These are phyloP conservation scores for Neoboletus subvelutipes DNA, from an alignment of 768 basidiomycete species.

Conservation along the genomic window DNA sequence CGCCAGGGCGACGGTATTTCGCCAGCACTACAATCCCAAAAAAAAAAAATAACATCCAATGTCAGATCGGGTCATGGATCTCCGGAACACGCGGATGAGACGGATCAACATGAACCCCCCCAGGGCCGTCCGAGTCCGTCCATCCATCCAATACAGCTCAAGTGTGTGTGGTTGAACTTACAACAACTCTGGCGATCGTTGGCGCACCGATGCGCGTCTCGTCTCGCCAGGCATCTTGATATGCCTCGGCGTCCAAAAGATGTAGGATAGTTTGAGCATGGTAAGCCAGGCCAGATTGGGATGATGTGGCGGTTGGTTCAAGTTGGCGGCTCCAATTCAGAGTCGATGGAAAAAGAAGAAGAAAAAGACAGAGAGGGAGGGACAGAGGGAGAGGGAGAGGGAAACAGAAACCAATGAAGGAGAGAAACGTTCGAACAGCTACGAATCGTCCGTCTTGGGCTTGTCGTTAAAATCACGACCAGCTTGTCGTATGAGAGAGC, in stretches of 20 bases:
- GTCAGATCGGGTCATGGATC: slow-evolving; percentile 6
- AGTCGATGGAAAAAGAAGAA: not conserved
- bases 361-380: not conserved
- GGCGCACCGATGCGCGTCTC: slow-evolving; percentile 21
- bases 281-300: not conserved
- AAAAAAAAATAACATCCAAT: not conserved
- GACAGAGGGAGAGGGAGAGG: not conserved
- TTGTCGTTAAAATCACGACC: not conserved
- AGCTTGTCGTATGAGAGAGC: not conserved
- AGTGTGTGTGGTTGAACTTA: slow-evolving; percentile 8
- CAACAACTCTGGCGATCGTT: slow-evolving; percentile 28
- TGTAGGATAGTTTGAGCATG: slow-evolving; percentile 49
- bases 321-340: too few relatives aligned
- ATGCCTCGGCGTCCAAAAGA: slow-evolving; percentile 52
- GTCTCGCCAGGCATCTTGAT: slow-evolving; percentile 51
- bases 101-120: not conserved
- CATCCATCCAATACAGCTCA: not conserved
- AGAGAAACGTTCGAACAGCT: not conserved
- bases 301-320: not conserved
- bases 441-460: not conserved
- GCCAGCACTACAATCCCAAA: slow-evolving; percentile 15
- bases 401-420: too few relatives aligned
- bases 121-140: not conserved
- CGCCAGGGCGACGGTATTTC: slow-evolving; percentile 33
- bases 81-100: not conserved